These are phyloP conservation scores for Russula vinacea DNA, from an alignment of 768 basidiomycete species.

Conservation along the genomic window DNA sequence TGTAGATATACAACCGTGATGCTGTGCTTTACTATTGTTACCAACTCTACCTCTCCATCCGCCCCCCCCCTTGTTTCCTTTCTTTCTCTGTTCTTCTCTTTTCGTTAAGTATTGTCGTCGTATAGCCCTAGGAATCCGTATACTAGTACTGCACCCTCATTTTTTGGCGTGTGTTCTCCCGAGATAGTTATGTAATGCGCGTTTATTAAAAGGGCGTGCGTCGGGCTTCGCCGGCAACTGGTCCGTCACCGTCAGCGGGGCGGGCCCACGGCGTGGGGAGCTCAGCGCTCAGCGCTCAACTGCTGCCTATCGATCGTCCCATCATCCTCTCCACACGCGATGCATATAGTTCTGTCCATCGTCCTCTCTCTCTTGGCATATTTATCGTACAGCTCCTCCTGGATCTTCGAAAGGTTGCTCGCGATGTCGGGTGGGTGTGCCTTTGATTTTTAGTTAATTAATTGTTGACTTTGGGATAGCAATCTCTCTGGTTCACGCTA, in stretches of 20 bases:
- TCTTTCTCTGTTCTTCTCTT: slow-evolving; percentile 16
- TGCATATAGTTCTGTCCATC: background rate
- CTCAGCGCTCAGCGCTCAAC: no score
- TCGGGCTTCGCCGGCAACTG: no score
- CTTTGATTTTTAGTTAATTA: background rate
- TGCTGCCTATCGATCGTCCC: no score
- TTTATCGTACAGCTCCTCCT: slow-evolving; percentile 1
- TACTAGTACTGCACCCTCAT: slow-evolving; percentile 11
- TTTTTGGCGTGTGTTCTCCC: background rate
- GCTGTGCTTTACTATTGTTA: background rate
- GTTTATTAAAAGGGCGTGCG: no score
- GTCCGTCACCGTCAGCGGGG: no score
- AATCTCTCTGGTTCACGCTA: slow-evolving; percentile 10
- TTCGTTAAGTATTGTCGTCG: slow-evolving; percentile 24
- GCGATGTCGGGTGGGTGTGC: slow-evolving; percentile 12
- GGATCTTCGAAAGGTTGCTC: slow-evolving; percentile 6
- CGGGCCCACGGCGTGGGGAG: no score
- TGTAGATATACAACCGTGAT: background rate
- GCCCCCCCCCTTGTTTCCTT: background rate
- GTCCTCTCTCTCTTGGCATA: slow-evolving; percentile 1
- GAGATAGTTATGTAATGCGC: no score
- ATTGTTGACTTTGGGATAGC: background rate
- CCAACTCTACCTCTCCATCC: background rate
- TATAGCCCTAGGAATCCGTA: slow-evolving; percentile 28
- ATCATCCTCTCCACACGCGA: background rate